Evolutionary conservation across 2,329 filamentous ascomycete species (phyloP), one percentile per base, ranked within the genome.

Genomic region (Phialophora expanda): DNA sequence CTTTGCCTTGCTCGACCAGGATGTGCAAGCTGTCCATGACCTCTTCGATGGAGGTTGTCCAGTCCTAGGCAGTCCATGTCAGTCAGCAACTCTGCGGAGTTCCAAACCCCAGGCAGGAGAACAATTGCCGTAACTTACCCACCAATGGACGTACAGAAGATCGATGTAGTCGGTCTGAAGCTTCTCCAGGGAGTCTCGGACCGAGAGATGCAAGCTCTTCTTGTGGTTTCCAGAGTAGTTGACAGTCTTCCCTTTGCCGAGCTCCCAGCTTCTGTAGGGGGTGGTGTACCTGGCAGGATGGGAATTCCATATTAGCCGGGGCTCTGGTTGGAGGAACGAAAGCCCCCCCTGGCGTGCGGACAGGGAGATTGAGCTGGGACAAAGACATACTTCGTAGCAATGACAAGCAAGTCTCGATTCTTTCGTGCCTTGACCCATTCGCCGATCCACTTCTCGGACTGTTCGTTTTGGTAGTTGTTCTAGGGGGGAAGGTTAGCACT

Each of bases 1-100:
- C 87, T 71, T 90, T 90, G 22, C 88, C 87, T 9, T 81, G 74
- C 0, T 75, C 64, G 1, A 90, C 86, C 7, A 89, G 78, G 20
- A 81, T 78, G 73, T 90, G 88, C 46, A 91, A 80, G 0, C 83
- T 83, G 65, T 90, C 86, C 89, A 91, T 91, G 51, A 91, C 58
- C 72, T 91, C 88, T 0, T 84, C 81, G 56, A 90, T 86, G 0
- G 83, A 84, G 28, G 86, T 87, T 17, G 82, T 86, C 72, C 83
- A 88, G 74, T 90, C 88, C 87, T 88, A 90, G 14, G 30, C 11
- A 20, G 26, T 20, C 34, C 3, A 22, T 41, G 28, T 55, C 26
- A 30, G 28, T 20, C 14, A 17, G 17, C 38, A 34, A 8, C 5
- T 22, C 48, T 50, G 7, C 9, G 1, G 9, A 51, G 12, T 51